Conservation (phyloP, 805 yeast species). For the Yamadazyma nakazawae region DNA sequence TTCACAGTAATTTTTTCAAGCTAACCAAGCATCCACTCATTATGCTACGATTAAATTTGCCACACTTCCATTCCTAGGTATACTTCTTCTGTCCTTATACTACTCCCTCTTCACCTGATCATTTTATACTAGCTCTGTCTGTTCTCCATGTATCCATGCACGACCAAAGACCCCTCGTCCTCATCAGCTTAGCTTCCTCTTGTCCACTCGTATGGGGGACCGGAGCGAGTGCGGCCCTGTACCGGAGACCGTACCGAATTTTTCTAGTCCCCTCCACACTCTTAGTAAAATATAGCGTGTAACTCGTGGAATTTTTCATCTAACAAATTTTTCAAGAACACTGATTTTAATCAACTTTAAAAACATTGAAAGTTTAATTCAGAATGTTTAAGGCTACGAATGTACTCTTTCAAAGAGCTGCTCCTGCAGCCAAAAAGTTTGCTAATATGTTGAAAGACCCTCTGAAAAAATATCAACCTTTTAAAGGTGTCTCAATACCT, state of each 20-base stretch:
- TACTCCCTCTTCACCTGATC: too few relatives aligned
- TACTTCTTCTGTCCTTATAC: too few relatives aligned
- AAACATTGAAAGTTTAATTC: background rate
- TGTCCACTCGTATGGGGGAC: background rate
- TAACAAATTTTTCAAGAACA: background rate
- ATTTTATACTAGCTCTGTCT: too few relatives aligned
- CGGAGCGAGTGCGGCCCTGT: background rate
- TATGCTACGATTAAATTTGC: too few relatives aligned
- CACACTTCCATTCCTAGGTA: too few relatives aligned
- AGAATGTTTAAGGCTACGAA: conserved; percentile 13
- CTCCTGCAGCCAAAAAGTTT: conserved; percentile 9
- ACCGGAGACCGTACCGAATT: background rate
- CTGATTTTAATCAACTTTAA: too few relatives aligned
- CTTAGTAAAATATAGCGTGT: conserved; percentile 3
- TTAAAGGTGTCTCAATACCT: conserved; percentile 51
- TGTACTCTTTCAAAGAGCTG: conserved; percentile 13
- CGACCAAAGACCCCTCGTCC: background rate
- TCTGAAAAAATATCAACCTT: conserved; percentile 56
- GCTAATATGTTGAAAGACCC: conserved; percentile 65
- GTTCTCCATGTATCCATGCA: background rate
- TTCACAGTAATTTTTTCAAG: too few relatives aligned
- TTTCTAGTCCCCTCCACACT: conserved; percentile 1
- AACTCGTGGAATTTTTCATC: conserved; percentile 1
- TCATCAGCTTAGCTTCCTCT: background rate
- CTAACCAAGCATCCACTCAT: too few relatives aligned